phyloP scores from a whole-genome alignment of 768 basidiomycete species.

The Tulasnella sp. region DNA sequence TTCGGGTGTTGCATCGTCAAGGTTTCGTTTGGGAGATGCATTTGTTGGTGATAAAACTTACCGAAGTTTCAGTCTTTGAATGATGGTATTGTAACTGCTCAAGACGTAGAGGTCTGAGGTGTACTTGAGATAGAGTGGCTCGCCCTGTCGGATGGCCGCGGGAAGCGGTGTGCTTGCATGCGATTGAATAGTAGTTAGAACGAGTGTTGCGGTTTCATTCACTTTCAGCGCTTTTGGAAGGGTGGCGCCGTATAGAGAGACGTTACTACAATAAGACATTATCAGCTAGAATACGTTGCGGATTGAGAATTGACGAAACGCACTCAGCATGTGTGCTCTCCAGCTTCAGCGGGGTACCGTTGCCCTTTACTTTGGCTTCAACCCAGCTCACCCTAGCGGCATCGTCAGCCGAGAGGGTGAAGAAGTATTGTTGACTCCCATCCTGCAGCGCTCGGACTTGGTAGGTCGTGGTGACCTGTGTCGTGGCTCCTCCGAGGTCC shows the following conservation, averaged over 20 bases:
- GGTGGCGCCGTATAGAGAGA: constrained; percentile 47
- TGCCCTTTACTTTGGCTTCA: constrained; percentile 63
- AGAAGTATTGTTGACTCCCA: constrained; percentile 49
- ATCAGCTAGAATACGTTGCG: background rate
- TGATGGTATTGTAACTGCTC: constrained; percentile 69
- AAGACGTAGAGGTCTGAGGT: constrained; percentile 64
- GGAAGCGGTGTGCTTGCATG: constrained; percentile 74
- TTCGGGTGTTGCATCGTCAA: constrained; percentile 24
- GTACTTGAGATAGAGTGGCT: constrained; percentile 72
- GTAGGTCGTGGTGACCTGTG: constrained; percentile 83
- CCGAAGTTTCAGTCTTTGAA: constrained; percentile 84
- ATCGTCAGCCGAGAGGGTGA: constrained; percentile 55
- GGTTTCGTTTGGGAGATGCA: background rate
- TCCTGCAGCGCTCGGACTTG: constrained; percentile 62
- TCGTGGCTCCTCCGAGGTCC: constrained; percentile 80
- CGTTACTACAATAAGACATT: constrained; percentile 25
- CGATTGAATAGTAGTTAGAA: constrained; percentile 66
- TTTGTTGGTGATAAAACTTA: constrained; percentile 34
- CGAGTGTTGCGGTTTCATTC: constrained; percentile 58
- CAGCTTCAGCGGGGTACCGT: constrained; percentile 40
- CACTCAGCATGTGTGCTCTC: constrained; percentile 45
- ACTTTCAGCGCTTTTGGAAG: constrained; percentile 49
- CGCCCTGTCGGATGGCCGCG: constrained; percentile 54
- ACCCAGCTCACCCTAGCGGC: constrained; percentile 60
- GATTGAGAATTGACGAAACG: constrained; percentile 23